Base-by-base conservation (phyloP, 768 basidiomycete genomes). In the Astraeus odoratus region DNA sequence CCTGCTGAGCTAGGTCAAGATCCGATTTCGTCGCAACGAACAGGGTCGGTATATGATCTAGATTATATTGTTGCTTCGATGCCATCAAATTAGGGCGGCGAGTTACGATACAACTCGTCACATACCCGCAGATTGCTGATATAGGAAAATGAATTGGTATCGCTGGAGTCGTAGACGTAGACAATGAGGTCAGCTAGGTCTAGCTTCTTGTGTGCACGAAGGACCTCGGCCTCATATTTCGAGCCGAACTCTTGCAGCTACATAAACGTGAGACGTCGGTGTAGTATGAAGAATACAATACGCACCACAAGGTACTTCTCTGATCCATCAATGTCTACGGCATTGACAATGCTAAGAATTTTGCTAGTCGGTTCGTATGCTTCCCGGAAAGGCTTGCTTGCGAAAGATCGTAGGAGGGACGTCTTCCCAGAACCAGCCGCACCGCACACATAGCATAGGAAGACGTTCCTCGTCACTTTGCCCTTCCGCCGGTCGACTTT, bases 1-100 rank as follows among this genome's bases (percentile, higher is more conserved):
- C 90, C 77, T 96, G 95, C 54, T 94, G 78, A 9, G 95, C 95
- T 40, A 99, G 81, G 65, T 99, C 95, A 22, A 96, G 77, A 63
- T 99, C 95, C 5, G 92, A 94, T 68, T 99, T 99, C 30, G 95
- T 98, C n/a, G 95, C 95, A 20, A 99, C 93, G 63, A 98, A 97
- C 29, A 98, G 68, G 9, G 89, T 93, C 20, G 95, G 94, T 61
- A 97, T 89, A 63, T 91, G 86, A 61, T 97, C 92, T 24, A 96
- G 71, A 52, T 80, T 91, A 63, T 97, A 95, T 76, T 94, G 92
- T 89, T 97, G 94, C 92, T 96, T 66, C 27, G 43, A 36, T 58
- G 27, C 30, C 37, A 36, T 53, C 50, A 39, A 25, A 47, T 55
- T 54, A 59, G 55, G 47, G 45, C 18, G 19, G 20, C 42, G 24